Base-by-base conservation (phyloP, 768 basidiomycete genomes). In the Tephrocybe sp. region DNA sequence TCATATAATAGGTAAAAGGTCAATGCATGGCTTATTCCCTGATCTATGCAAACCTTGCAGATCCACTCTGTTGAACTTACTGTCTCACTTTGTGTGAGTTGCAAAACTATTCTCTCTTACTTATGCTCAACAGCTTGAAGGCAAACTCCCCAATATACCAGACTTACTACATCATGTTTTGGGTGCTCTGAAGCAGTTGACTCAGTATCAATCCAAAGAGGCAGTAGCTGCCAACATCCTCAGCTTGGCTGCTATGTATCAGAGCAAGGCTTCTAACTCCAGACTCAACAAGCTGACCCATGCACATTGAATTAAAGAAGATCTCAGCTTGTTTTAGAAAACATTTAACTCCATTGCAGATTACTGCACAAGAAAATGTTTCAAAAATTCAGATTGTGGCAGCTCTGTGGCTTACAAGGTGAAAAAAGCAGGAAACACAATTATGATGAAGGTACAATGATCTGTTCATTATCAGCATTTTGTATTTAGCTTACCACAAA, bases 21-120 rank as follows among this genome's bases (percentile, higher is more conserved):
- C 47, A 48, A 23, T 48, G 47, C 36, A 36, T 36, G 28, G 47
- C 30, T 6, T 48, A 33, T 38, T 32, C 30, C 12, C 33, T 48
- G 11, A 33, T 38, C 8, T 48, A 38, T 14, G 11, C n/a, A 33
- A 36, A 45, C 50, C 24, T 32, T 21, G 28, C 0, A 5, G 17
- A 26, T 30, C 21, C 42, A 50, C 17, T 40, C 12, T 32, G 12
- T 48, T n/a, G 30, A 18, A 37, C n/a, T 8, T 21, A 33, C 24
- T 33, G 28, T 48, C n/a, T 4, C 7, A 12, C 33, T 36, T 14
- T 48, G 23, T 40, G 47, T 38, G 24, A 48, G 15, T 12, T 20
- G 20, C 9, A 41, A 12, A 4, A 4, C 11, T 30, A 11, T 5
- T 5, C 28, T n/a, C n/a, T 5, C 6, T 30, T 5, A 5, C 28